Base-by-base conservation (phyloP, 1,284 basidiomycete species). In the Cystobasidium slooffiae region DNA sequence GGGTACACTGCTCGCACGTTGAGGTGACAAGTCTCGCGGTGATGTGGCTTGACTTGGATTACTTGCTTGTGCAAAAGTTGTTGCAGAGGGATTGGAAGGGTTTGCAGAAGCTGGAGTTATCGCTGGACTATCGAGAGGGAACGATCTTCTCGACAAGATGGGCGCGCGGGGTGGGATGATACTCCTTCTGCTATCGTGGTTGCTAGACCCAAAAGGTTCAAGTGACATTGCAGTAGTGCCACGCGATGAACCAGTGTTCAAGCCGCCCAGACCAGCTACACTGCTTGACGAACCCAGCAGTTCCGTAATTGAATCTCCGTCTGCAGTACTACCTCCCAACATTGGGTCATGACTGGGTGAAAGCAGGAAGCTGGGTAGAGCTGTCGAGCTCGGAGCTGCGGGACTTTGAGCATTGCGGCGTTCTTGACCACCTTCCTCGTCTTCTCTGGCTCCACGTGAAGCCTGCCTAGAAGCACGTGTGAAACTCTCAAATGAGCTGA, bases 241-340 rank as follows among this genome's bases (percentile, higher is more conserved):
- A 63, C 24, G 46, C 16, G 16, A 20, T 22, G 61, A 20, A 53
- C 39, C 16, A 31, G 64, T 22, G 39, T n/a, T 66, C 18, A 31
- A n/a, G 51, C 64, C 24, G 16, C 64, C 64, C 22, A 66, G 64
- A 14, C 49, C 64, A 22, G 64, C 64, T 41, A 53, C 64, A n/a
- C 41, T 66, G 20, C 64, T 66, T 14, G 64, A 66, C 6, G 64
- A 66, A 20, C 64, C 64, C n/a, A 66, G 43, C 9, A 66, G 22
- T 37, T 66, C 64, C 9, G 44, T 52, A 14, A 66, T 24, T 1
- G 31, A 47, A 53, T 66, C 64, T 9, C 51, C 64, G 39, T 66
- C 64, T 14, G 16, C 43, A 39, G 64, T 24, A 9, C 49, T 41
- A 14, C 49, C 31, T 18, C 64, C 31, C 10, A 66, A 37, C 64